Evolutionary conservation across 139 green algal species (phyloP), one percentile per base, ranked within the genome.

Genomic region (Coelastrella sp.): DNA sequence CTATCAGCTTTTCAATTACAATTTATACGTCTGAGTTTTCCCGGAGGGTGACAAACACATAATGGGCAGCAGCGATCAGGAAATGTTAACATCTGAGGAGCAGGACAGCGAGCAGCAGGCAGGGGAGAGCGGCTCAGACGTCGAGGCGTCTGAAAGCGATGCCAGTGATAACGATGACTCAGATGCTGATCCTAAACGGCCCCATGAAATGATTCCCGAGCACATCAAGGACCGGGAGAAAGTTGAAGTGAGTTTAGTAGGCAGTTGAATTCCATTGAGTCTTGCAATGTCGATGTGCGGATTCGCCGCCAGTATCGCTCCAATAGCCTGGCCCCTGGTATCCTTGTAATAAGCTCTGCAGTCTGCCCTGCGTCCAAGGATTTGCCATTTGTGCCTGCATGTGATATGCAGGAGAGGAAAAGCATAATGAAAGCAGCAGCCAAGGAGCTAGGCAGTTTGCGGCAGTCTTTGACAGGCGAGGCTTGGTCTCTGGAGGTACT

Each of bases 381-480:
- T 47, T 47, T 47, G 32, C 32, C 32, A 47, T 14, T 76, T 76
- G 17, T 22, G 17, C 68, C 11, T 32, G 16, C 16, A 32, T 32
- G 14, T 32, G n/a, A 17, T 32, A 6, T 17, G 17, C 17, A 76
- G 83, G 68, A 68, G 7, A 73, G 83, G 6, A 80, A 20, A 54
- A 56, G 19, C 68, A 58, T 88, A 20, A 75, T 88, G n/a, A 88
- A 88, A 54, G 64, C 83, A n/a, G 83, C 83, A 59, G 64, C 83
- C 17, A 71, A 57, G 19, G 83, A 88, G 57, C 83, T 88, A 73
- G 83, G 66, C 5, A 32, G 19, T 19, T 10, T 80, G 68, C 54
- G 74, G 47, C 17, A 73, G 10, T 59, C 66, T 54, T n/a, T 78
- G 14, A 3, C 20, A 23, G 64, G 81, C 11, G 83, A 88, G 54